Percentiles rank a stretch among this genome's conserved stretches.
Conservation (phyloP, 371 early-diverging fungal genomes). For the Apophysomyces trapeziformis region DNA sequence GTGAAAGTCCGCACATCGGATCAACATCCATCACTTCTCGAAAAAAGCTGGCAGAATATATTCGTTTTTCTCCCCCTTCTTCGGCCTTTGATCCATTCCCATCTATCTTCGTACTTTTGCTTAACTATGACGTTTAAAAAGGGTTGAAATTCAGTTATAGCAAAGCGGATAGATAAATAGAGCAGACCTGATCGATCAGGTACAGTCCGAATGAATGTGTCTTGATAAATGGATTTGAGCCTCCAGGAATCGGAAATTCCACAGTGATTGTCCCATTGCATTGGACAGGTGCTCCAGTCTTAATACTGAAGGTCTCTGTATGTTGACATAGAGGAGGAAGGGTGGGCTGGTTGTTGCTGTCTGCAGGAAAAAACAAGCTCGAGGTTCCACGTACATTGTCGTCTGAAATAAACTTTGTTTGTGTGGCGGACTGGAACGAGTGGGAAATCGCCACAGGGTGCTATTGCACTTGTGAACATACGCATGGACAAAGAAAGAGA, state of each 20-base stretch:
- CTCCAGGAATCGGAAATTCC: constrained; percentile 27
- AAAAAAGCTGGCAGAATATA: constrained; percentile 22
- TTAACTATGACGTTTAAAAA: neutral
- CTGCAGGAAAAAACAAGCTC: constrained; percentile 10
- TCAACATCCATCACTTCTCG: constrained; percentile 33
- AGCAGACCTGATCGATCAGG: constrained; percentile 46
- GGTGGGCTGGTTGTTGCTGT: neutral
- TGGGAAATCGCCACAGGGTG: neutral
- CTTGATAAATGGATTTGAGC: constrained; percentile 16
- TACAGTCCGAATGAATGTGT: constrained; percentile 47
- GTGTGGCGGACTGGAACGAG: neutral
- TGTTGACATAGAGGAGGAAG: constrained; percentile 18
- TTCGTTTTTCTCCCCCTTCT: neutral
- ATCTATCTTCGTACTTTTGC: neutral
- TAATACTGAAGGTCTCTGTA: constrained; percentile 20
- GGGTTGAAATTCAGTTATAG: too few relatives aligned
- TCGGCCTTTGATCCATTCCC: neutral
- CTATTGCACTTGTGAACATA: neutral
- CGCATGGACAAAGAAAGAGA: neutral
- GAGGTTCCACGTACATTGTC: neutral
- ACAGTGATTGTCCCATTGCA: constrained; percentile 31
- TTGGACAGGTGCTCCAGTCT: constrained; percentile 15
- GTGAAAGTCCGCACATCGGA: constrained; percentile 26
- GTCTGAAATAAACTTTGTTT: neutral
- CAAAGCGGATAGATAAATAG: neutral